Conservation (phyloP, 805 yeast genomes). For the Candida sphagnicola region DNA sequence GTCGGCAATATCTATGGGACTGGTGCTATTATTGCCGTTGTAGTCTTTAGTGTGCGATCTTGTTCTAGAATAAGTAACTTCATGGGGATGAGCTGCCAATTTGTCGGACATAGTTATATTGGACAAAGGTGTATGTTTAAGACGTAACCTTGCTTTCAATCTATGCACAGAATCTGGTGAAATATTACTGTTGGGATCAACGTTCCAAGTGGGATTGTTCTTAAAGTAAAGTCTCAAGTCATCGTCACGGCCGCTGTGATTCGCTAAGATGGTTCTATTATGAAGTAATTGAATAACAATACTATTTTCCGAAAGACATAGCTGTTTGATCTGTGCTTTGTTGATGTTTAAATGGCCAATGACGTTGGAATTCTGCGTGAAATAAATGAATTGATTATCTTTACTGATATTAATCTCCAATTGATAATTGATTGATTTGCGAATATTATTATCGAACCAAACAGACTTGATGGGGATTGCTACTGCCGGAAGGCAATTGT, state of each 20-base stretch:
- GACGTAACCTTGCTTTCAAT: neutral
- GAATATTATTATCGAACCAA: neutral
- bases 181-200: slow-evolving; percentile 1
- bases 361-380: slow-evolving; percentile 6
- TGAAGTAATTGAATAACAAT: slow-evolving; percentile 10
- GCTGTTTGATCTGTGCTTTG: neutral
- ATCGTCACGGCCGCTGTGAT: slow-evolving; percentile 9
- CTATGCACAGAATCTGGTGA: slow-evolving; percentile 1
- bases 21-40: slow-evolving; percentile 3
- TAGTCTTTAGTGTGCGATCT: slow-evolving; percentile 6
- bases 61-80: slow-evolving; percentile 1
- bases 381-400: slow-evolving; percentile 8
- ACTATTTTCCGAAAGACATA: slow-evolving; percentile 1
- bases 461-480: neutral
- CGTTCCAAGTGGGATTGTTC: too few species aligned
- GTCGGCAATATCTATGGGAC: slow-evolving; percentile 4
- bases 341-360: slow-evolving; percentile 10
- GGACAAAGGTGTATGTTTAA: neutral
- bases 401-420: slow-evolving; percentile 8
- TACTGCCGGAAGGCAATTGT: neutral
- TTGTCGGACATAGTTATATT: neutral
- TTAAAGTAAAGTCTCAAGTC: slow-evolving; percentile 10
- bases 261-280: slow-evolving; percentile 8
- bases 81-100: neutral
- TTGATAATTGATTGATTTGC: slow-evolving; percentile 1